These are phyloP conservation scores for Malus asiatica DNA, from an alignment of 306 rosid genomes.

Conservation along the genomic window DNA sequence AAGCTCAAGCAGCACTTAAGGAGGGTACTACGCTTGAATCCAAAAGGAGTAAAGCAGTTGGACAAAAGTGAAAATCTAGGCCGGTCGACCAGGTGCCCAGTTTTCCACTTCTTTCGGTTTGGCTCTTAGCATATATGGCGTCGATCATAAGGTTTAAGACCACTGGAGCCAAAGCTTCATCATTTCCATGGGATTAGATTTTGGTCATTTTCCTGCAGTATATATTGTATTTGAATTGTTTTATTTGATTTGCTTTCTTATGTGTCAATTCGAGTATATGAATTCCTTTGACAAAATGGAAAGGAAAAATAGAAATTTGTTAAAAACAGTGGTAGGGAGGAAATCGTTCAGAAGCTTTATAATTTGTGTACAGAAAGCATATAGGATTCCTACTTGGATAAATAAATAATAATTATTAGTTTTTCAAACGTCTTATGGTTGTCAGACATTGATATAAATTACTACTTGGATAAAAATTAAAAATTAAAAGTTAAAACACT, in stretches of 20 bases:
- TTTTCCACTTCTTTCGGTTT: background rate
- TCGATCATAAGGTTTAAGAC: background rate
- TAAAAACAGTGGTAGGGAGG: too few relatives aligned
- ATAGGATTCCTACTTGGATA: slow-evolving; percentile 1
- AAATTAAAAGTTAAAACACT: too few relatives aligned
- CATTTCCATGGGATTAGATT: background rate
- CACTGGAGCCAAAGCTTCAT: background rate
- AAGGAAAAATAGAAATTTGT: background rate
- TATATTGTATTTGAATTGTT: background rate
- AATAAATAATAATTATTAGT: background rate
- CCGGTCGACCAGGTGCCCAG: background rate
- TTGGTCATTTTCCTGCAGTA: background rate
- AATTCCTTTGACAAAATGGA: background rate
- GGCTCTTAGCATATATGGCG: background rate
- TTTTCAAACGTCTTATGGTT: too few relatives aligned
- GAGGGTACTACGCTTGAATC: slow-evolving; percentile 61
- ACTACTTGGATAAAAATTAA: too few relatives aligned
- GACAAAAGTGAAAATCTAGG: slow-evolving; percentile 36
- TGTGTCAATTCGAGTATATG: background rate
- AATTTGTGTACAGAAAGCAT: slow-evolving; percentile 29
- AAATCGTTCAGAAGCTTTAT: slow-evolving; percentile 3
- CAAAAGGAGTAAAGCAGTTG: slow-evolving; percentile 30
- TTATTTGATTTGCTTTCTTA: slow-evolving; percentile 8
- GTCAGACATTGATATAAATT: background rate
- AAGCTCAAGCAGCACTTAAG: slow-evolving; percentile 47